Evolutionary conservation across 225 moss, liverwort and hornwort species (phyloP).

Genomic region (Pseudisothecium myosuroides): DNA sequence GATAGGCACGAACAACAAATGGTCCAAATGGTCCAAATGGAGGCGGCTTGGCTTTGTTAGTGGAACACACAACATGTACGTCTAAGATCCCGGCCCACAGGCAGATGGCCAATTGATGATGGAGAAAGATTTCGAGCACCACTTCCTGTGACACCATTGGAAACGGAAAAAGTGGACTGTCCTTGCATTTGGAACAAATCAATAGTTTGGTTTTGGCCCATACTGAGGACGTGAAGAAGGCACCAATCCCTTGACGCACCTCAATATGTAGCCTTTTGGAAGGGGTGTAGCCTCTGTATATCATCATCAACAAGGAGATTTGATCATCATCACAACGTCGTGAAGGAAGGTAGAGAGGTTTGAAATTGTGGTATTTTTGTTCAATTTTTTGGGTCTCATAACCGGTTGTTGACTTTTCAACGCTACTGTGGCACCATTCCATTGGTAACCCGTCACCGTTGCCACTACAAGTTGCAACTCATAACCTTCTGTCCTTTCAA

Average conservation of each 20-base stretch:
- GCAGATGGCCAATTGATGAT: background rate
- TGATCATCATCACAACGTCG: background rate
- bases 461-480: too few relatives aligned
- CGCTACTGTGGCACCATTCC: too few relatives aligned
- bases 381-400: rapidly evolving
- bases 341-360: background rate
- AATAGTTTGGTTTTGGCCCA: background rate
- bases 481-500: too few relatives aligned
- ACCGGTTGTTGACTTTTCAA: too few relatives aligned
- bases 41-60: background rate
- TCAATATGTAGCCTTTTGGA: background rate
- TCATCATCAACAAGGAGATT: background rate
- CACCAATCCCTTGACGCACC: background rate
- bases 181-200: background rate
- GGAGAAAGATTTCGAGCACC: background rate
- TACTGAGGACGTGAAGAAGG: background rate
- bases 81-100: background rate
- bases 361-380: background rate
- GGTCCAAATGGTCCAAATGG: background rate
- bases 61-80: background rate
- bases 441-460: too few relatives aligned
- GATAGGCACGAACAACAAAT: background rate
- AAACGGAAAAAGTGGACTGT: background rate
- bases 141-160: background rate
- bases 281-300: background rate